Base-by-base conservation (phyloP, 2,329 filamentous ascomycete genomes). In the Hypocreales sp. region DNA sequence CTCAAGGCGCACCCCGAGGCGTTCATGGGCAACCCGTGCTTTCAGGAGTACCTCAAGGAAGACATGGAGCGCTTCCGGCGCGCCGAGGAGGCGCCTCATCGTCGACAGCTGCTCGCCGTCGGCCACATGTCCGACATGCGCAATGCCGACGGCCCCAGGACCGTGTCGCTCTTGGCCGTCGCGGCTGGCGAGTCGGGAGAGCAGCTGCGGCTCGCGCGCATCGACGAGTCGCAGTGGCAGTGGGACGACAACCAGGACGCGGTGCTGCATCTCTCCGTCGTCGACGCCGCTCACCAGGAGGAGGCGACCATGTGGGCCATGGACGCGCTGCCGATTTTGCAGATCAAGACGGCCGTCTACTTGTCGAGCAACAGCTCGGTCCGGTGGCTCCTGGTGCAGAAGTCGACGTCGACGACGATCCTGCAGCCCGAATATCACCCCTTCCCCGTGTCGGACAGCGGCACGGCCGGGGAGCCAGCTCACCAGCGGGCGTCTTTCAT, bases 131-230 rank as follows among this genome's bases (percentile, higher is more conserved):
- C 53, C 2, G 54, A 68, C 35, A 33, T 50, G 12, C 55, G 49
- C 21, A 31, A 46, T 12, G 38, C 41, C 4, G 38, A 31, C 16
- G 41, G 28, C 18, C 24, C 37, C 18, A 36, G 31, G 2, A 45
- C 41, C 11, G 46, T 47, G 9, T 47, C 53, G 2, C 46, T 54
- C 37, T 55, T 61, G 33, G 67, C 55, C 34, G 61, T 53, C 40
- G 61, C 54, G 5, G 54, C 61, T 3, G 76, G 76, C n/a, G 57
- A 61, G 26, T 61, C 59, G 10, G 67, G 70, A 2, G 65, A 74
- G 35, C 49, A 67, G 2, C 48, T 82, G 8, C 65, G 67, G 3
- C 41, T 82, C 3, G 47, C 62, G 5, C 53, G 56, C 6, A 45
- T 75, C 4, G 53, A 57, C 4, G 45, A 59, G 14, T 61, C 69